Base-by-base conservation (phyloP, 2,329 filamentous ascomycete genomes). In the Myriosclerotinia curreyana region DNA sequence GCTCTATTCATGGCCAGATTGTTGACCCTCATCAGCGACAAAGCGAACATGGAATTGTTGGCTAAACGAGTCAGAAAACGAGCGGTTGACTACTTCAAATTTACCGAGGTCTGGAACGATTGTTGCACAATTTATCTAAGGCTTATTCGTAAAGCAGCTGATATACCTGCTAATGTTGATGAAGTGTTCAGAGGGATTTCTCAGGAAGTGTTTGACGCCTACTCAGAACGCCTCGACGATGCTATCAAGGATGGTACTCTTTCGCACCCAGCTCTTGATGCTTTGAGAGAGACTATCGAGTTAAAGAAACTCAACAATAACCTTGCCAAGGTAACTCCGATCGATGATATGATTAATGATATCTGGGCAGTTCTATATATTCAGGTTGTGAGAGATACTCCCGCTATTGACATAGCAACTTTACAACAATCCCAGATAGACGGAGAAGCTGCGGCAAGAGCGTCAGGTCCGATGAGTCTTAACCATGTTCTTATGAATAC, bases 311-410 rank as follows among this genome's bases (percentile, higher is more conserved):
- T 97, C 52, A 99, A 99, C 73, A 88, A 88, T 49, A 89, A 88
- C 54, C 81, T 96, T 9, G 95, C 96, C 84, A 97, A 96, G 76
- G 84, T 89, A 0, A 84, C 86, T 0, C 82, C 88, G 12, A 94
- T 98, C 52, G 95, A 99, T 71, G 95, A 99, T 72, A 82, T 98
- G n/a, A 90, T 97, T 69, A 90, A 88, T 28, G 95, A 99, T 76
- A 87, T 90, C 56, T 99, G 96, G 75, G 89, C 91, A 1, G 82
- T 86, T 56, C 80, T 96, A 20, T 95, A 91, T 73, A 81, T 83
- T 22, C 84, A 88, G 38, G 78, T 92, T 56, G 86, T 86, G 2
- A 83, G 83, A 50, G 80, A 79, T 4, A 77, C 92, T 2, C 82
- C 83, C 0, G 67, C 66, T 12, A 69, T 70, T 31, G 67, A 69